Conservation (phyloP, 768 basidiomycete genomes). For the Mycena latifolia region DNA sequence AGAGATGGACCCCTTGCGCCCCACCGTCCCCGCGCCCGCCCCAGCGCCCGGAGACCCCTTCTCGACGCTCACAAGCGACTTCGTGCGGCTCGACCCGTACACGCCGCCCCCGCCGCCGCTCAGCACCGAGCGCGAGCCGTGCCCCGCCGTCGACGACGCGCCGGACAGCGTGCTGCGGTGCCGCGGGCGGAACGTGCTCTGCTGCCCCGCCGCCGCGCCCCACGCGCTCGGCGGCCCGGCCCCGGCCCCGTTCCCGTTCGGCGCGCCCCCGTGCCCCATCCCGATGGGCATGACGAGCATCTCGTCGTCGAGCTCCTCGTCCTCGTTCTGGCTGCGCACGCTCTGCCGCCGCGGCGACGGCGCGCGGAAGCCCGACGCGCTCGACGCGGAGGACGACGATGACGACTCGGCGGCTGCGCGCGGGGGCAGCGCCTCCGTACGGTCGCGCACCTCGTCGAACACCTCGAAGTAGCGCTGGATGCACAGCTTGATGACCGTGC, state of each 20-base stretch:
- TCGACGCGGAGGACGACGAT: constrained; percentile 33
- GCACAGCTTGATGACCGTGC: constrained; percentile 78
- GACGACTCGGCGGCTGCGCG: constrained; percentile 45
- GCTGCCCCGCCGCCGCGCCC: constrained; percentile 39
- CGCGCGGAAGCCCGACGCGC: constrained; percentile 23
- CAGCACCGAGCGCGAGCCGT: constrained; percentile 36
- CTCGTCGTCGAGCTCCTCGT: constrained; percentile 82
- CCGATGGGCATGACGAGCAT: constrained; percentile 82
- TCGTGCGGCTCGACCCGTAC: constrained; percentile 52
- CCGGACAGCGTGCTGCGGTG: constrained; percentile 51
- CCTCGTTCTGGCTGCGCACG: constrained; percentile 58
- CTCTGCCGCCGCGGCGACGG: constrained; percentile 38
- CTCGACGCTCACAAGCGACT: constrained; percentile 79
- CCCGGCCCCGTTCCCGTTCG: not conserved
- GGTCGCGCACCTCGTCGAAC: constrained; percentile 85
- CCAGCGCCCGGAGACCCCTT: constrained; percentile 49
- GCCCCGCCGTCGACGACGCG: constrained; percentile 42
- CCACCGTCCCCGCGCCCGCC: constrained; percentile 44
- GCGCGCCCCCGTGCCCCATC: constrained; percentile 42
- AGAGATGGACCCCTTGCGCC: constrained; percentile 70
- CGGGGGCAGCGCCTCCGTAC: constrained; percentile 67
- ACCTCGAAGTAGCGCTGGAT: constrained; percentile 89
- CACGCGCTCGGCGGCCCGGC: constrained; percentile 52
- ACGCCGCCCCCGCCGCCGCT: constrained; percentile 34
- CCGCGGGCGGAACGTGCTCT: constrained; percentile 51